phyloP scores from a whole-genome alignment of 352 stramenopile genomes.

The Globisporangium polare region DNA sequence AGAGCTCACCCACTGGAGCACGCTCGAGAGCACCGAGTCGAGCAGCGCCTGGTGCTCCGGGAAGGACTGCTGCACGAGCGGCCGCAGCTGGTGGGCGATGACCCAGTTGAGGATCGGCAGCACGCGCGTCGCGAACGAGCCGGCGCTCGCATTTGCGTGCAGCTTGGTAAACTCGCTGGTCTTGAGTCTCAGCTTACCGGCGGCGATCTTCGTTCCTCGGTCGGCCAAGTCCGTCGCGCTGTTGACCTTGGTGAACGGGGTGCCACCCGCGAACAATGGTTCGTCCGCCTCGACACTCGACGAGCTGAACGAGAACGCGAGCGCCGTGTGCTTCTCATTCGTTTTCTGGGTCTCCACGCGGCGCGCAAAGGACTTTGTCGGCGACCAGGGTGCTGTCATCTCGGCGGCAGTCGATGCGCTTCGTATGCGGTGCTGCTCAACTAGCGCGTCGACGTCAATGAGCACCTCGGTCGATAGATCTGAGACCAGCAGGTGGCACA shows the following conservation, averaged over 20 bases:
- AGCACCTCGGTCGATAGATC: conserved; percentile 53
- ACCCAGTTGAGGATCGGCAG: conserved; percentile 44
- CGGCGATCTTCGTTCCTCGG: neutral
- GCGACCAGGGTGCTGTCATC: conserved; percentile 32
- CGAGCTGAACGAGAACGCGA: conserved; percentile 28
- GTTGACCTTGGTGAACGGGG: conserved; percentile 4
- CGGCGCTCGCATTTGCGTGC: conserved; percentile 48
- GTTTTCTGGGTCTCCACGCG: conserved; percentile 28
- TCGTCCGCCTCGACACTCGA: neutral
- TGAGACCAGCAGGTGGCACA: conserved; percentile 39
- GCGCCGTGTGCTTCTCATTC: conserved; percentile 27
- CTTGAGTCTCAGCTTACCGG: conserved; percentile 26
- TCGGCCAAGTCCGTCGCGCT: conserved; percentile 6
- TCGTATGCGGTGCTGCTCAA: conserved; percentile 35
- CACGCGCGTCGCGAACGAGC: conserved; percentile 42
- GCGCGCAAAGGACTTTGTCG: conserved; percentile 25
- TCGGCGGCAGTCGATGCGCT: conserved; percentile 26
- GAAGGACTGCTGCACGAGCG: conserved; percentile 43
- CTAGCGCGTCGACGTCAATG: conserved; percentile 52
- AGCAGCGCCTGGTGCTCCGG: conserved; percentile 55
- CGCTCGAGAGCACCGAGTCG: conserved; percentile 34
- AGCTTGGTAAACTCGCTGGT: conserved; percentile 67
- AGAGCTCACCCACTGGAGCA: conserved; percentile 43
- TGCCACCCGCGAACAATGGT: conserved; percentile 11
- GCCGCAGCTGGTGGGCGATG: conserved; percentile 28